Conservation (phyloP, 2,329 filamentous ascomycete genomes). For the Lecanicillium sp. region DNA sequence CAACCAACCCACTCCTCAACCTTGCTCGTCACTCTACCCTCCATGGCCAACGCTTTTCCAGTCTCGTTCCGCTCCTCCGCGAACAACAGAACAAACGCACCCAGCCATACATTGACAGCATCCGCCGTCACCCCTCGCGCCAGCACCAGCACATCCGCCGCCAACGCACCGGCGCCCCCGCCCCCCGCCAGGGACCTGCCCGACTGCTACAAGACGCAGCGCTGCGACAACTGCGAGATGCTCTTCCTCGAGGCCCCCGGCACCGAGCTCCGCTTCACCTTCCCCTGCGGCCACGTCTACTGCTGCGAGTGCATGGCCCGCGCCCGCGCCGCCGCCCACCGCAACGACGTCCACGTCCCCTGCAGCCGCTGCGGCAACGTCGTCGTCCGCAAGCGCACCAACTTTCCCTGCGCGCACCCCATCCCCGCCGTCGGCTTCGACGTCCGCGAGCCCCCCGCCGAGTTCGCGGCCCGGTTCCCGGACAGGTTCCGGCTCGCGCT, state of each 20-base stretch:
- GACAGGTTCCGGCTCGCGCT: slow-evolving; percentile 4
- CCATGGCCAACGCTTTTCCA: no score
- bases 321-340: not conserved
- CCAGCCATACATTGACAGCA: no score
- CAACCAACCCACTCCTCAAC: no score
- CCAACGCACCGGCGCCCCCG: not conserved
- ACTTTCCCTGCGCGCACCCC: slow-evolving; percentile 7
- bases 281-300: slow-evolving; percentile 13
- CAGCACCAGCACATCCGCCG: not conserved
- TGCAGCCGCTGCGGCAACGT: slow-evolving; percentile 6
- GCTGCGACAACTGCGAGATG: slow-evolving; percentile 14
- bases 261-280: slow-evolving; percentile 8
- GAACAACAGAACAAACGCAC: no score
- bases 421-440: slow-evolving; percentile 3
- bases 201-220: slow-evolving; percentile 9
- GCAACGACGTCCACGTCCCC: not conserved
- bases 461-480: not conserved
- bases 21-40: no score
- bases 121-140: no score
- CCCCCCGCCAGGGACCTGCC: not conserved
- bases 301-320: slow-evolving; percentile 3
- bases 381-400: slow-evolving; percentile 7
- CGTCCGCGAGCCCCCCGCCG: not conserved
- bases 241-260: slow-evolving; percentile 7
- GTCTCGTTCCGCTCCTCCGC: no score